Evolutionary conservation across 1,284 basidiomycete genomes (phyloP).

Genomic region (Cystobasidium pallidum): DNA sequence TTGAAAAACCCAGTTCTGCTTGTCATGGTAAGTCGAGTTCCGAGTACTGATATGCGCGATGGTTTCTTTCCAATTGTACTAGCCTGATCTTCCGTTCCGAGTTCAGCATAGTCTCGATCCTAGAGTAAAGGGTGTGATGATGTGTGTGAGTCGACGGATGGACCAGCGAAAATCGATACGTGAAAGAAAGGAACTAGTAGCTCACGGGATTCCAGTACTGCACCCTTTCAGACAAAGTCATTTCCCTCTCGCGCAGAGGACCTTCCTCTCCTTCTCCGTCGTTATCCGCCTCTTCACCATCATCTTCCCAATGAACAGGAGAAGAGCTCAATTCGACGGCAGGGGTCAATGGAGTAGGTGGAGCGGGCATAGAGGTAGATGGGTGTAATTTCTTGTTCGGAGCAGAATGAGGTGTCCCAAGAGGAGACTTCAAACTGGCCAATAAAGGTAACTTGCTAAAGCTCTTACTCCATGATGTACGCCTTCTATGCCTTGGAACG

Average conservation of each 20-base stretch:
- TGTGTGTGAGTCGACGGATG: too few species aligned
- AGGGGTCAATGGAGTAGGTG: slow-evolving; percentile 52
- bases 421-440: slow-evolving; percentile 34
- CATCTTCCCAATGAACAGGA: slow-evolving; percentile 45
- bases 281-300: slow-evolving; percentile 61
- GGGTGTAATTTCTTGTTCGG: slow-evolving; percentile 58
- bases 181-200: neutral
- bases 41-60: slow-evolving; percentile 60
- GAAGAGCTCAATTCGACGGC: slow-evolving; percentile 19
- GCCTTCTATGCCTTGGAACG: slow-evolving; percentile 49
- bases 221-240: slow-evolving; percentile 56
- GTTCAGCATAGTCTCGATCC: slow-evolving; percentile 40
- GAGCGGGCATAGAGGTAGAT: slow-evolving; percentile 57
- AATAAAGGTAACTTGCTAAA: slow-evolving; percentile 54
- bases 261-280: slow-evolving; percentile 45
- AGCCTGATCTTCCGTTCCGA: slow-evolving; percentile 8
- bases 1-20: slow-evolving; percentile 93
- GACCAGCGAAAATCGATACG: too few species aligned
- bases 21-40: slow-evolving; percentile 91
- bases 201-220: slow-evolving; percentile 48
- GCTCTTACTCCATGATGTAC: slow-evolving; percentile 61
- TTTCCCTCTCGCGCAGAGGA: slow-evolving; percentile 56
- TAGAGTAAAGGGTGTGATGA: neutral
- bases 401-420: slow-evolving; percentile 6
- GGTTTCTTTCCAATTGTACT: neutral